A percentile compares a stretch with the other conserved stretches of the same genome.
Evolutionary conservation across 176 grass and related monocot genomes (phyloP).

Genomic region (Hordeum vulgare): MorexV3_pseudomolecules_assembly NC_058522.1:323072349-323072848

Average conservation of each 20-base stretch:
- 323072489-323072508: neutral
- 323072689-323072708: neutral
- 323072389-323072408: conserved; percentile 59
- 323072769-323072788: no score
- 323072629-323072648: no score
- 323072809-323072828: conserved; percentile 90
- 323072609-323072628: no score
- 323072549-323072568: neutral
- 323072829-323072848: conserved; percentile 71
- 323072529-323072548: neutral
- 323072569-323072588: neutral
- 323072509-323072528: neutral
- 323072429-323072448: conserved; percentile 73
- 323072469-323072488: neutral
- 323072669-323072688: neutral
- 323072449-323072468: conserved; percentile 62
- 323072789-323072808: conserved; percentile 16
- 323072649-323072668: neutral
- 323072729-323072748: neutral
- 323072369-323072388: neutral
- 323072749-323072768: neutral
- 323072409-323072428: conserved; percentile 82
- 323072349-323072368: neutral
- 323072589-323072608: neutral
- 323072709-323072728: neutral